These are phyloP conservation scores for Lactarius akahatsu DNA, from an alignment of 768 basidiomycete genomes.

Conservation along the genomic window DNA sequence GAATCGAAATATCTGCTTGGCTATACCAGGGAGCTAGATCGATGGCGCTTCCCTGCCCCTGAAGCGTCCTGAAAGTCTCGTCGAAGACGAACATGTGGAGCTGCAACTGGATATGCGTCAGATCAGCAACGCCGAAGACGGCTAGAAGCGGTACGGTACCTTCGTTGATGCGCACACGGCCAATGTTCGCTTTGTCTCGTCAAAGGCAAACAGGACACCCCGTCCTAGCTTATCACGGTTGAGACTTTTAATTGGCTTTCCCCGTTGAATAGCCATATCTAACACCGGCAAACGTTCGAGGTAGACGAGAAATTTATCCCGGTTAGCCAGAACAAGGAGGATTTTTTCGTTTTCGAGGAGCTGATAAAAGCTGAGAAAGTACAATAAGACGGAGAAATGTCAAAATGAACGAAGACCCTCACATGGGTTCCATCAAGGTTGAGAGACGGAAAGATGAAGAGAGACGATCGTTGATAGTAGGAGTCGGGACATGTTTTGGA, in stretches of 20 bases:
- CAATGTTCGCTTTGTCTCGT: conserved; percentile 52
- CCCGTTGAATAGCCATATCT: background rate
- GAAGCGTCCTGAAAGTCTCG: conserved; percentile 43
- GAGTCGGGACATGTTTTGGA: conserved; percentile 11
- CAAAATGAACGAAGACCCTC: background rate
- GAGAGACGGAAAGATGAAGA: conserved; percentile 6
- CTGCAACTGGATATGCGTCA: conserved; percentile 30
- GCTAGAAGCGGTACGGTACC: conserved; percentile 32
- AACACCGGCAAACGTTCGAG: conserved; percentile 14
- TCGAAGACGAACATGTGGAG: conserved; percentile 51
- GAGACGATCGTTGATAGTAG: conserved; percentile 6
- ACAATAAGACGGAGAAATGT: background rate
- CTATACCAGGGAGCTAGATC: conserved; percentile 48
- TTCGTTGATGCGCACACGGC: conserved; percentile 45
- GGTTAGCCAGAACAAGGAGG: conserved; percentile 17
- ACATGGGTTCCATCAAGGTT: conserved; percentile 7
- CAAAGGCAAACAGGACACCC: conserved; percentile 47
- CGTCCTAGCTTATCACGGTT: conserved; percentile 48
- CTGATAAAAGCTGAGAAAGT: conserved; percentile 14
- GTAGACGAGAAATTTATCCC: conserved; percentile 12
- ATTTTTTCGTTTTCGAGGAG: conserved; percentile 26
- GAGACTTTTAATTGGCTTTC: conserved; percentile 30
- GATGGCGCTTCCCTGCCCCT: conserved; percentile 43
- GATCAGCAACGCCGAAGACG: background rate
- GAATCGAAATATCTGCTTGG: conserved; percentile 32